These are phyloP conservation scores for Herpotrichia juniperi DNA, from an alignment of 2,329 filamentous ascomycete genomes.

Conservation along the genomic window DNA sequence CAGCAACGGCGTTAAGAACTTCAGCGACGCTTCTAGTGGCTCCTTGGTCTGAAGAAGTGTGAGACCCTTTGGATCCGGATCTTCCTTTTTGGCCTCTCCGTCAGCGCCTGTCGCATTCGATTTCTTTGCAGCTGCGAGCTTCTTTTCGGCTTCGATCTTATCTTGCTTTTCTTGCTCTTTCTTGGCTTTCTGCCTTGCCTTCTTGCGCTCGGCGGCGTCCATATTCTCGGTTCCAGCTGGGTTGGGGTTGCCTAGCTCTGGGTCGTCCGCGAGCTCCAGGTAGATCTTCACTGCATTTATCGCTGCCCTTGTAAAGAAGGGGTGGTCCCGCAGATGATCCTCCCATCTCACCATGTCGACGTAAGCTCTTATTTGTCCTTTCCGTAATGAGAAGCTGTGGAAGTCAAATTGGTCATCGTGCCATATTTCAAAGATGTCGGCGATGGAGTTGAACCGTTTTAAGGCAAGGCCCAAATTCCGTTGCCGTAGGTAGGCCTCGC, in stretches of 20 bases:
- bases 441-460: constrained; percentile 88
- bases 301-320: constrained; percentile 87
- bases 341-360: constrained; percentile 98
- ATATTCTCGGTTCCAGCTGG: constrained; percentile 61
- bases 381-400: constrained; percentile 95
- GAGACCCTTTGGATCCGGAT: constrained; percentile 83
- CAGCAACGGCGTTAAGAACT: constrained; percentile 81
- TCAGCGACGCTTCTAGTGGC: constrained; percentile 84
- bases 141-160: constrained; percentile 77
- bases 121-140: constrained; percentile 72
- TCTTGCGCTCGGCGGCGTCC: constrained; percentile 74
- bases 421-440: constrained; percentile 96
- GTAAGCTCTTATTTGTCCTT: constrained; percentile 94
- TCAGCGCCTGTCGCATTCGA: constrained; percentile 66
- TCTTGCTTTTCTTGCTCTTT: constrained; percentile 76
- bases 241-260: constrained; percentile 67
- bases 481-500: constrained; percentile 83
- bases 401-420: constrained; percentile 99
- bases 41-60: constrained; percentile 81
- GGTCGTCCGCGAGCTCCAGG: constrained; percentile 77
- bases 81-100: constrained; percentile 78
- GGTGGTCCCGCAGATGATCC: constrained; percentile 87
- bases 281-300: constrained; percentile 83
- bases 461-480: constrained; percentile 83
- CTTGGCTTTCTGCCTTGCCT: constrained; percentile 87